Evolutionary conservation across 768 basidiomycete species (phyloP).

Genomic region (Leccinum longicurvipes): DNA sequence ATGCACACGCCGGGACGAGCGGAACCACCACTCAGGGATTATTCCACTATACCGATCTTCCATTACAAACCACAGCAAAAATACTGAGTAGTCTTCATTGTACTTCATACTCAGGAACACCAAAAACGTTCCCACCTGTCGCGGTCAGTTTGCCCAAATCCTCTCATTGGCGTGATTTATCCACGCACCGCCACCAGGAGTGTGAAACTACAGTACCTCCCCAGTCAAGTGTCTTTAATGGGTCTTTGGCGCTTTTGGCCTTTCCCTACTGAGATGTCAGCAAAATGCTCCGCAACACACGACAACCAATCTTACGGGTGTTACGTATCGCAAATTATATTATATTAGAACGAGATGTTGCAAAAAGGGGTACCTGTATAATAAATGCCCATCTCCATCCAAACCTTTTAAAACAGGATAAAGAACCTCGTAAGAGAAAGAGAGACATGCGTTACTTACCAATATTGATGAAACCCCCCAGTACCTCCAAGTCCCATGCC

Average conservation of each 20-base stretch:
- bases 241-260: conserved; percentile 60
- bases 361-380: conserved; percentile 65
- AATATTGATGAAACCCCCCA: conserved; percentile 69
- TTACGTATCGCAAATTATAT: conserved; percentile 61
- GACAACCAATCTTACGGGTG: conserved; percentile 44
- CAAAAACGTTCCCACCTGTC: conserved; percentile 57
- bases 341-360: conserved; percentile 57
- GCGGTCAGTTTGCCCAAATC: background rate
- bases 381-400: conserved; percentile 84
- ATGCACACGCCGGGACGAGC: conserved; percentile 40
- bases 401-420: conserved; percentile 38
- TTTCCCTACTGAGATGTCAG: conserved; percentile 47
- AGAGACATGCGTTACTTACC: conserved; percentile 36
- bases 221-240: conserved; percentile 75
- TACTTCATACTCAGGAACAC: conserved; percentile 67
- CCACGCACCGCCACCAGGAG: conserved; percentile 56
- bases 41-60: conserved; percentile 45
- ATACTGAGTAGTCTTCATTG: conserved; percentile 62
- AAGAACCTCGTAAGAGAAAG: background rate
- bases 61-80: conserved; percentile 2
- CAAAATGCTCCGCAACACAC: background rate
- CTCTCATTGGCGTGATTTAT: conserved; percentile 1
- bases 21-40: conserved; percentile 51
- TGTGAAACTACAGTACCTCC: conserved; percentile 61
- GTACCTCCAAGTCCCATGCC: conserved; percentile 71